phyloP scores from a whole-genome alignment of 768 basidiomycete species.

The Xerocomellus amylosporus region DNA sequence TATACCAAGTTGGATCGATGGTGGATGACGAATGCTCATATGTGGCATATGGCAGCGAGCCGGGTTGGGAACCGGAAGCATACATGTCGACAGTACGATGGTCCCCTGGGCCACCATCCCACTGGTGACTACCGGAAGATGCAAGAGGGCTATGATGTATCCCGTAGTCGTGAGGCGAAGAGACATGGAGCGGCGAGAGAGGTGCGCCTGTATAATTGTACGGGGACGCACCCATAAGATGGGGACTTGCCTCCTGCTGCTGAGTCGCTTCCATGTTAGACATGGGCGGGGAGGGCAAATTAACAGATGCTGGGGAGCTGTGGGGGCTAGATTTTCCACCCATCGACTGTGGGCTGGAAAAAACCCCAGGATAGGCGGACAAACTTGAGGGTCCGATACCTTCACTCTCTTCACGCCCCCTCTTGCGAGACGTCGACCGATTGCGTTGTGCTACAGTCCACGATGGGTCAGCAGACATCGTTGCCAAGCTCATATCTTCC shows the following conservation, averaged over 20 bases:
- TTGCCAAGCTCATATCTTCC: slow-evolving; percentile 21
- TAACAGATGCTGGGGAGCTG: slow-evolving; percentile 72
- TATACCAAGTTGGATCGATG: slow-evolving; percentile 39
- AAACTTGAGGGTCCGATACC: slow-evolving; percentile 41
- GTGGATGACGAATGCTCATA: slow-evolving; percentile 43
- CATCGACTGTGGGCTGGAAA: slow-evolving; percentile 50
- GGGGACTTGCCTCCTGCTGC: slow-evolving; percentile 55
- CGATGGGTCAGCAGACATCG: slow-evolving; percentile 15
- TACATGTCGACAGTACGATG: slow-evolving; percentile 44
- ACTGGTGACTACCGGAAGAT: slow-evolving; percentile 34
- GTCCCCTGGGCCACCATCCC: slow-evolving; percentile 44
- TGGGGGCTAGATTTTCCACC: slow-evolving; percentile 56
- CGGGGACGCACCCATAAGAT: slow-evolving; percentile 42
- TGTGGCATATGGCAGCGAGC: slow-evolving; percentile 41
- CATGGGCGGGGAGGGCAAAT: slow-evolving; percentile 68
- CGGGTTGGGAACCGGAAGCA: slow-evolving; percentile 35
- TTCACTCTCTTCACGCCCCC: slow-evolving; percentile 66
- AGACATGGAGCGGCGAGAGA: slow-evolving; percentile 49
- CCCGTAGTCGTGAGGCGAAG: slow-evolving; percentile 57
- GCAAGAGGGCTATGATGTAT: slow-evolving; percentile 34
- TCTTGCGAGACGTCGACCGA: slow-evolving; percentile 71
- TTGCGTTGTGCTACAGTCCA: slow-evolving; percentile 55
- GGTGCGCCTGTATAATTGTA: slow-evolving; percentile 45
- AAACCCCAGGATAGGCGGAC: slow-evolving; percentile 50
- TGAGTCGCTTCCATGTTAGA: slow-evolving; percentile 45